A percentile compares a stretch with the other conserved stretches of the same genome.
These are phyloP conservation scores for Coemansia sp. DNA, from an alignment of 192 early-diverging fungal genomes.

Conservation along the genomic window DNA sequence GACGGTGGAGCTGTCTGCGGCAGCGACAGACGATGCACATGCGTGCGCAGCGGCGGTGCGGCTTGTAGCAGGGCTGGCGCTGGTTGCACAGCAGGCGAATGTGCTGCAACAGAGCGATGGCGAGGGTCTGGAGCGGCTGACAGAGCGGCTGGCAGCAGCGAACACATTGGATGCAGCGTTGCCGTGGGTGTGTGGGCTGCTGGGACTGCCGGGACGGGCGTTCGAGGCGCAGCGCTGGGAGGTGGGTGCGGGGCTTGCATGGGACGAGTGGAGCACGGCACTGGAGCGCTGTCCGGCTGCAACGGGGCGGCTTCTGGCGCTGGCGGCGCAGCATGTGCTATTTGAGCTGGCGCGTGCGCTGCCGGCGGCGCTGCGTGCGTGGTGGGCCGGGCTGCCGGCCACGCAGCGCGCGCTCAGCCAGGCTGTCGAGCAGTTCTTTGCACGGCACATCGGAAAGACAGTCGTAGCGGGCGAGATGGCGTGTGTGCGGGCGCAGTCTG, in stretches of 20 bases:
- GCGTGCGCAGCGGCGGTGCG: conserved; percentile 26
- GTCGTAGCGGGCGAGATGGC: conserved; percentile 19
- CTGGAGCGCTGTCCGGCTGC: conserved; percentile 13
- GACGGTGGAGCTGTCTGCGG: conserved; percentile 15
- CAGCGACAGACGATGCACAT: conserved; percentile 24
- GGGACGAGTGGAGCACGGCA: conserved; percentile 26
- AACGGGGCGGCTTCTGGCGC: conserved; percentile 19
- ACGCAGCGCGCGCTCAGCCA: conserved; percentile 20
- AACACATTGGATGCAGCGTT: conserved; percentile 27
- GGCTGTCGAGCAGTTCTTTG: conserved; percentile 35
- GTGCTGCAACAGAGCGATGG: conserved; percentile 10
- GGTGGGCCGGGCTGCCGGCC: conserved; percentile 45
- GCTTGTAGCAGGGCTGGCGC: conserved; percentile 23
- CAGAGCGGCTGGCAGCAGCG: conserved; percentile 11
- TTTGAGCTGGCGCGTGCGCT: conserved; percentile 20
- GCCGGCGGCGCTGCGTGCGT: conserved; percentile 38
- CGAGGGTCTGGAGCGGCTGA: conserved; percentile 16
- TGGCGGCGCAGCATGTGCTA: conserved; percentile 32
- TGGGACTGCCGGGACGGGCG: conserved; percentile 16
- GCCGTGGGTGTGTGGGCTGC: conserved; percentile 46
- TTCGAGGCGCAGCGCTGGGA: conserved; percentile 30
- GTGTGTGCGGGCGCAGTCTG: conserved; percentile 22
- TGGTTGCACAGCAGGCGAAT: conserved; percentile 23
- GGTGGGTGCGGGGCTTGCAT: conserved; percentile 15
- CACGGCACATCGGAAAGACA: conserved; percentile 12